Evolutionary conservation across 2,329 filamentous ascomycete species (phyloP).

Genomic region (Septoria petroselini): DNA sequence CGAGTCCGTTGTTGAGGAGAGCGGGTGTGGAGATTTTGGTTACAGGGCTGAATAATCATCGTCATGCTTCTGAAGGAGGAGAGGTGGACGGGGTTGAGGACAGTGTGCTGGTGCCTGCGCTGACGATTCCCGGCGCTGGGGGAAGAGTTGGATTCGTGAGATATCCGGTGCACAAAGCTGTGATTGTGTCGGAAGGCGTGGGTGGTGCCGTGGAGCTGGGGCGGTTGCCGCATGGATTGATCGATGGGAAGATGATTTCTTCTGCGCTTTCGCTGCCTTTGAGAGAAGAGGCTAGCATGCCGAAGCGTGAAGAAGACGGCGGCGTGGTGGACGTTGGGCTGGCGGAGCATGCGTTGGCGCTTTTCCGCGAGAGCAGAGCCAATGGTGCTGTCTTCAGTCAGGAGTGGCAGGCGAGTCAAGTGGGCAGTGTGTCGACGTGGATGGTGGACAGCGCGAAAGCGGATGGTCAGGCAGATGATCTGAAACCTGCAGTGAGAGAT

Average conservation of each 20-base stretch:
- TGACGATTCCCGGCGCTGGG: slow-evolving; percentile 64
- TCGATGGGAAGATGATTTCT: slow-evolving; percentile 45
- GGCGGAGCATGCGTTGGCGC: slow-evolving; percentile 60
- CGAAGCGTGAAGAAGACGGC: background rate
- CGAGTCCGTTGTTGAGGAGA: slow-evolving; percentile 60
- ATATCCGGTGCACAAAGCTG: slow-evolving; percentile 78
- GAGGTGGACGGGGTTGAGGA: slow-evolving; percentile 47
- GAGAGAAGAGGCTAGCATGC: slow-evolving; percentile 18
- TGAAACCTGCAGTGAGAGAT: slow-evolving; percentile 64
- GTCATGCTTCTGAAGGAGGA: slow-evolving; percentile 28
- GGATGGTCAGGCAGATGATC: slow-evolving; percentile 42
- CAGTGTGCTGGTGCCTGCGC: slow-evolving; percentile 67
- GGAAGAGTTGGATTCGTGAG: slow-evolving; percentile 65
- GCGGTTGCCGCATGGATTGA: slow-evolving; percentile 38
- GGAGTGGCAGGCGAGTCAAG: slow-evolving; percentile 37
- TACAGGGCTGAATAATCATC: slow-evolving; percentile 51
- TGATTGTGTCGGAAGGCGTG: slow-evolving; percentile 72
- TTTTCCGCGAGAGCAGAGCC: slow-evolving; percentile 36
- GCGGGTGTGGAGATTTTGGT: slow-evolving; percentile 63
- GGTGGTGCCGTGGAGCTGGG: slow-evolving; percentile 60
- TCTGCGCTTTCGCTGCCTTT: slow-evolving; percentile 57
- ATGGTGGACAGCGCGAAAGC: slow-evolving; percentile 27
- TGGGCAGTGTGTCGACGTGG: slow-evolving; percentile 32
- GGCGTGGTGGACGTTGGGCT: slow-evolving; percentile 59
- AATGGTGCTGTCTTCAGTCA: slow-evolving; percentile 37